phyloP scores from a whole-genome alignment of 768 basidiomycete genomes.

The Xanthoconium stramineum region DNA sequence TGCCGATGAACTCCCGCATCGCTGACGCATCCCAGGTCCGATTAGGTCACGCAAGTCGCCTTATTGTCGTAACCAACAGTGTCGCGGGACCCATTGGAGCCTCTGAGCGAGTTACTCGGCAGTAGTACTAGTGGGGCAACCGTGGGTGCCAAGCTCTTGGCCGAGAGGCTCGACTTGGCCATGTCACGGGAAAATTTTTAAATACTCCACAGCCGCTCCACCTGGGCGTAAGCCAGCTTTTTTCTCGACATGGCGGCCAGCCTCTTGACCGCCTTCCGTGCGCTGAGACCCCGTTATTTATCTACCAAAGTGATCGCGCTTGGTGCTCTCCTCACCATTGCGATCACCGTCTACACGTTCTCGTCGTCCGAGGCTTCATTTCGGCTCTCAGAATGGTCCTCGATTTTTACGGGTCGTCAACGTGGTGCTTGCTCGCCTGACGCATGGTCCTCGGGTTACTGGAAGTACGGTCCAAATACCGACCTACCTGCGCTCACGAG shows the following conservation, averaged over 20 bases:
- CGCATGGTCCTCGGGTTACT: constrained; percentile 36
- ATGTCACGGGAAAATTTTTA: background rate
- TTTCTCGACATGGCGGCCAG: constrained; percentile 3
- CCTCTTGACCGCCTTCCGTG: background rate
- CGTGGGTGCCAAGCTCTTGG: too few species aligned
- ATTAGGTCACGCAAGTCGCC: too few species aligned
- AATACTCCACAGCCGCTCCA: constrained; percentile 1
- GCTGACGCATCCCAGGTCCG: too few species aligned
- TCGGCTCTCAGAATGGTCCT: constrained; percentile 19
- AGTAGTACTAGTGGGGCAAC: background rate
- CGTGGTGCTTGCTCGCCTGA: constrained; percentile 33
- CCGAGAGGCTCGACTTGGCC: background rate
- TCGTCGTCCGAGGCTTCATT: constrained; percentile 21
- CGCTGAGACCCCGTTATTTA: constrained; percentile 22
- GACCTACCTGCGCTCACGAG: constrained; percentile 34
- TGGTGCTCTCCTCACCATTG: constrained; percentile 25
- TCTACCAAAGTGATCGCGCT: constrained; percentile 25
- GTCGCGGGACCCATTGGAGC: too few species aligned
- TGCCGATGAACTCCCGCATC: too few species aligned
- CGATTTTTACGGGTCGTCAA: constrained; percentile 26
- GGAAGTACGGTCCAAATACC: constrained; percentile 40
- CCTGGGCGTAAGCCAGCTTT: background rate
- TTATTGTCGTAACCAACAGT: too few species aligned
- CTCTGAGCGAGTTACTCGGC: too few species aligned
- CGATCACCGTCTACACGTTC: constrained; percentile 29